A percentile compares a stretch with the other conserved stretches of the same genome.
These are phyloP conservation scores for Fusarium verrucosum DNA, from an alignment of 2,329 filamentous ascomycete species.

Conservation along the genomic window DNA sequence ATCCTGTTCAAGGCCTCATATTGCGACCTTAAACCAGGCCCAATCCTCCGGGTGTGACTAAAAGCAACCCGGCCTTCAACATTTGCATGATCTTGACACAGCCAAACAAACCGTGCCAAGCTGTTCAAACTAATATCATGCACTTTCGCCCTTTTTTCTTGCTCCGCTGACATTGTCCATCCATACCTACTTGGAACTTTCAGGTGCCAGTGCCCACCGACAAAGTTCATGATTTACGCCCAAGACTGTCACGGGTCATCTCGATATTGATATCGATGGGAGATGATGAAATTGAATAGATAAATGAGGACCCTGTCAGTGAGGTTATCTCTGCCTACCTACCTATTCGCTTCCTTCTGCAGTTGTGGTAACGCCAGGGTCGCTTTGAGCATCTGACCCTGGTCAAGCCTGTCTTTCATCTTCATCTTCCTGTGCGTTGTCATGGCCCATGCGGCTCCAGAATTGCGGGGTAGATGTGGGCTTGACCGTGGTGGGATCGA, in stretches of 20 bases:
- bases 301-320: neutral
- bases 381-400: constrained; percentile 7
- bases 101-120: constrained; percentile 33
- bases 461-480: constrained; percentile 38
- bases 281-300: neutral
- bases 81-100: constrained; percentile 46
- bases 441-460: constrained; percentile 29
- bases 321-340: neutral
- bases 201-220: constrained; percentile 24
- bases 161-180: constrained; percentile 1
- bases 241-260: neutral
- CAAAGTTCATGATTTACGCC: neutral
- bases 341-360: neutral
- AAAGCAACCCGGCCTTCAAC: constrained; percentile 16
- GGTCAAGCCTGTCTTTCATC: constrained; percentile 4
- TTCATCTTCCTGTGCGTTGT: constrained; percentile 23
- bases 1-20: neutral
- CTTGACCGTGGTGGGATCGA: constrained; percentile 16
- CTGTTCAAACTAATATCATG: constrained; percentile 26
- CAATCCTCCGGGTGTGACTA: constrained; percentile 35
- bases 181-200: constrained; percentile 13
- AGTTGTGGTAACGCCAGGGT: constrained; percentile 1
- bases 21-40: constrained; percentile 11
- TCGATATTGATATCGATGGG: neutral
- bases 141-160: constrained; percentile 25